Evolutionary conservation across 345 rosid species (phyloP), one percentile per base, ranked within the genome.

Genomic region (Barbarea vulgaris): DNA sequence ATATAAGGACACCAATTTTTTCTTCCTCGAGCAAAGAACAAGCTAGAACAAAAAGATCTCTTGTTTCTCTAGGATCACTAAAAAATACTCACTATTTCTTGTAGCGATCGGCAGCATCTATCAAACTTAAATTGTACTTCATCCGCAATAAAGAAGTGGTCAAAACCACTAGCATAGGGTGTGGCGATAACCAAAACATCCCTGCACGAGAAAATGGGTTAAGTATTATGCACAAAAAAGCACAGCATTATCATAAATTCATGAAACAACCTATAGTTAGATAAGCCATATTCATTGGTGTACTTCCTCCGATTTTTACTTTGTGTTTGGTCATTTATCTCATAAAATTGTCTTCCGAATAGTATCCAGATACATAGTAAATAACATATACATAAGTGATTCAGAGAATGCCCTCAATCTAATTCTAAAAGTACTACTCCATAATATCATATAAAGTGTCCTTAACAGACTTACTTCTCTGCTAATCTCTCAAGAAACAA

Each of bases 121-220:
- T 92, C 97, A 73, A 85, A 89, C 86, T 95, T 95, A 79, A 89
- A 88, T 74, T 95, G 97, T 62, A 87, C 97, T 87, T 95, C 97
- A 81, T 92, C 97, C n/a, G 97, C 97, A 70, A 92, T 92, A 77
- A 70, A 77, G 86, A 95, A 92, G 83, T 95, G 88, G 82, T 92
- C 99, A 62, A 92, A 92, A 67, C 99, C 97, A 85, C 99, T 92
- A 63, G 96, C 86, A 85, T 90, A 92, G 7, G 99, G 99, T 54
- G 99, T 91, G 2, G 97, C 97, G 39, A 95, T 87, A 87, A 95
- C 97, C 89, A 95, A 81, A 75, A 84, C 67, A 72, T 93, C 99
- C 90, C 99, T 95, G 62, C 46, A 81, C 79, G 51, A 83, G 72
- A 78, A 54, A 73, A 33, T 77, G 36, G 18, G 18, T 31, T 17